Evolutionary conservation across 305 asterid genomes (phyloP), one percentile per base, ranked within the genome.

Genomic region (Coffea humblotiana): DNA sequence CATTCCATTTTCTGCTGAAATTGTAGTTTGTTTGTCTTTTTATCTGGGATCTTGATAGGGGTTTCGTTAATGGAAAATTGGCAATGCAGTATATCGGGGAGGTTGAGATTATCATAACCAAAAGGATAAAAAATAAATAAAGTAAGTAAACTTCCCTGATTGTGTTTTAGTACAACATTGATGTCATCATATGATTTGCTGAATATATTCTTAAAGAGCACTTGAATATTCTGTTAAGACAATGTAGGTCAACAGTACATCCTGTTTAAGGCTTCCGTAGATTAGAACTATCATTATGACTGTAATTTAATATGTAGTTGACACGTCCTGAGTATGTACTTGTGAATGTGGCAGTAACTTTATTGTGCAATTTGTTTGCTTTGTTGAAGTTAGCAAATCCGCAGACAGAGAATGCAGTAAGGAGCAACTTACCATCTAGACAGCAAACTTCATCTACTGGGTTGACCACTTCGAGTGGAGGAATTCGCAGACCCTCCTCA

Each of bases 401-500:
- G 83, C 97, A 88, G 86, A 81, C 85, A 19, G 97, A 92, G 87
- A 88, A 91, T 84, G 76, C 91, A 75, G 82, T 85, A 32, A 90
- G 97, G 85, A 88, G 90, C 90, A 93, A 82, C 86, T 78, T 87
- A 79, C 83, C 92, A 69, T 88, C 92, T 23, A 90, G 98, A 83
- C 92, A 84, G 74, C 82, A 76, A 79, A 77, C 86, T 78, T 83
- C 90, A 73, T 91, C 97, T 68, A 86, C 91, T 64, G 94, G 95
- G 67, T 75, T 91, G 84, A 96, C 90, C 82, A 81, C 93, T 73
- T 93, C 98, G 77, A 89, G 84, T 74, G 90, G 89, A 72, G 93
- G 96, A 77, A 88, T 90, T 79, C 94, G 97, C 79, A 82, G 97
- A 72, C 98, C 98, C 74, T 89, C 99, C 71, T 96, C 99, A 77